These are phyloP conservation scores for Nakataea oryzae DNA, from an alignment of 2,329 filamentous ascomycete genomes.

Conservation along the genomic window DNA sequence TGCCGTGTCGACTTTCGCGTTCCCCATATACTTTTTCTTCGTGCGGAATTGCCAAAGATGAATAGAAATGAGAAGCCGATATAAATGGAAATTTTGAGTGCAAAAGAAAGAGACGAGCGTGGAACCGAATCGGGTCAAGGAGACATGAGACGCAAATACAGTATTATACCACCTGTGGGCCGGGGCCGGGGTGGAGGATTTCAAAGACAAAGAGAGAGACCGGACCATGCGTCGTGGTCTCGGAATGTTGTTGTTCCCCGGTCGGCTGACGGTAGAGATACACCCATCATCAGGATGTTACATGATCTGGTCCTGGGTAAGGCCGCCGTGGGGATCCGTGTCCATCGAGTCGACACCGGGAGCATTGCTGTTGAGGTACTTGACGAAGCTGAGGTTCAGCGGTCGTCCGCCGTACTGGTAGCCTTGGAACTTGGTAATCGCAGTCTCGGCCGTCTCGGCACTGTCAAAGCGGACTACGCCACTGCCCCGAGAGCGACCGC, in stretches of 20 bases:
- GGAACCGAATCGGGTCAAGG: neutral
- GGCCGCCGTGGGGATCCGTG: constrained; percentile 58
- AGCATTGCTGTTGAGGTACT: constrained; percentile 58
- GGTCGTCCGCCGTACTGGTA: constrained; percentile 96
- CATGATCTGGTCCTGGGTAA: constrained; percentile 99
- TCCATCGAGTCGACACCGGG: constrained; percentile 70
- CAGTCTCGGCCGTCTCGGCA: constrained; percentile 76
- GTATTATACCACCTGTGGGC: neutral
- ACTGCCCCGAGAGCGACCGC: constrained; percentile 86
- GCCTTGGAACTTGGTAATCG: constrained; percentile 93
- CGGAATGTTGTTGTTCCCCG: neutral
- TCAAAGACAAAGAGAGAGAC: neutral
- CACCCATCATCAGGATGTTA: constrained; percentile 27
- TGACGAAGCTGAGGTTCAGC: constrained; percentile 86
- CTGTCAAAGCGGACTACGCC: constrained; percentile 93
- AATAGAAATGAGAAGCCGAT: neutral
- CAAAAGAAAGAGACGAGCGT: neutral
- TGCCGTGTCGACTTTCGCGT: neutral
- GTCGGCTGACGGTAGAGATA: neutral
- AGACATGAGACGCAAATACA: neutral
- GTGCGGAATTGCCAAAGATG: neutral
- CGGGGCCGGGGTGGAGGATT: neutral
- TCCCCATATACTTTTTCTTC: neutral
- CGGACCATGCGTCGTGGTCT: neutral
- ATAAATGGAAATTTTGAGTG: neutral